Evolutionary conservation across 2,329 filamentous ascomycete species (phyloP).

Genomic region (Ambrosiella cleistominuta): DNA sequence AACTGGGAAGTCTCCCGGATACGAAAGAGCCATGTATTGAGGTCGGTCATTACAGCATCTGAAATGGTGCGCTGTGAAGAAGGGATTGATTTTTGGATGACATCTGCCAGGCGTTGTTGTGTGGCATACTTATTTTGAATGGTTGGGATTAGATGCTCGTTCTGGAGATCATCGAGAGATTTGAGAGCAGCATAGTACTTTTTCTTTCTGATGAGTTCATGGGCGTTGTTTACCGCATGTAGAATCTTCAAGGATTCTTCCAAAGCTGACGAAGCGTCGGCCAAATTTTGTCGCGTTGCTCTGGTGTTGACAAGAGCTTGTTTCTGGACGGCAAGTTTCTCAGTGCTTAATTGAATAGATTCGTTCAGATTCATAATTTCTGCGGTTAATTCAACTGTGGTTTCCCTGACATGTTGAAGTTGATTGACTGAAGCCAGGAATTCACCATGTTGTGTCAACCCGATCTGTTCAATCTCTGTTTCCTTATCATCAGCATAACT

Average conservation of each 20-base stretch:
- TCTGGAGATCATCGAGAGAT: conserved; percentile 86
- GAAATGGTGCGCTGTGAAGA: conserved; percentile 84
- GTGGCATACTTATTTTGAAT: conserved; percentile 72
- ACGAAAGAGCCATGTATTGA: conserved; percentile 91
- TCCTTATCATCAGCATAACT: conserved; percentile 78
- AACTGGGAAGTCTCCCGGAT: conserved; percentile 95
- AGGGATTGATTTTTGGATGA: conserved; percentile 91
- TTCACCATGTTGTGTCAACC: conserved; percentile 89
- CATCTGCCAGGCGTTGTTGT: conserved; percentile 83
- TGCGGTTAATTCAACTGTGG: conserved; percentile 69
- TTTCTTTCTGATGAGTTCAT: conserved; percentile 79
- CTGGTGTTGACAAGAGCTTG: conserved; percentile 84
- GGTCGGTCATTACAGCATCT: conserved; percentile 88
- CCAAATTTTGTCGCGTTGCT: conserved; percentile 84
- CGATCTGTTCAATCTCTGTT: conserved; percentile 81
- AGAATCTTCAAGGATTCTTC: conserved; percentile 85
- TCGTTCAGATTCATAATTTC: conserved; percentile 88
- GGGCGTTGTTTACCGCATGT: conserved; percentile 81
- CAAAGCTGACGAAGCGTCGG: conserved; percentile 74
- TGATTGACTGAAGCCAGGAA: conserved; percentile 89
- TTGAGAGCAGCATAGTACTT: conserved; percentile 91
- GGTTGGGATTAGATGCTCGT: conserved; percentile 65
- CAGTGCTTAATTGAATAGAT: conserved; percentile 86
- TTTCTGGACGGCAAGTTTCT: conserved; percentile 87
- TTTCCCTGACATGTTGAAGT: conserved; percentile 78